Conservation (phyloP, 192 early-diverging fungal species). For the Coemansia sp. region DNA sequence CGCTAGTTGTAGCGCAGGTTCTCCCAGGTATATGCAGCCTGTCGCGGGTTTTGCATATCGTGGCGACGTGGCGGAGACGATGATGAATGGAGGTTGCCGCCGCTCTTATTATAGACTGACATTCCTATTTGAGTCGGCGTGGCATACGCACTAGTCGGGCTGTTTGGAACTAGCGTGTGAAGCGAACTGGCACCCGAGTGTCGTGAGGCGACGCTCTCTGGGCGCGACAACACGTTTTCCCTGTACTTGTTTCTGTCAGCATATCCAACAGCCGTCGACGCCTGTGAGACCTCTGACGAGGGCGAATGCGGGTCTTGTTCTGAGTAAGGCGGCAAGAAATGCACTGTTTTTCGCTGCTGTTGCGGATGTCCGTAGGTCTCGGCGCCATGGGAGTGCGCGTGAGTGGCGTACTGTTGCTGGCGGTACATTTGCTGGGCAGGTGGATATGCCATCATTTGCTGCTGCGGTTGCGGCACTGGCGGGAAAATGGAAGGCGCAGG, state of each 20-base stretch:
- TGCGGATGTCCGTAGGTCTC: not conserved
- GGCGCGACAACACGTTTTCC: slow-evolving; percentile 6
- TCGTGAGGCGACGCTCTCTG: slow-evolving; percentile 13
- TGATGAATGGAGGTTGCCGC: slow-evolving; percentile 2
- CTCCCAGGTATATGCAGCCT: slow-evolving; percentile 31
- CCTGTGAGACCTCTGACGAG: not conserved
- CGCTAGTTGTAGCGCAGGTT: slow-evolving; percentile 20
- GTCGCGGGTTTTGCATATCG: not conserved
- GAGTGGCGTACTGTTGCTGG: slow-evolving; percentile 6
- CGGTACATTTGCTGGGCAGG: not conserved
- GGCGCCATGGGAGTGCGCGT: not conserved
- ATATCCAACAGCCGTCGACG: not conserved
- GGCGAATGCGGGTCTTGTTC: not conserved
- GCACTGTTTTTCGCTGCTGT: not conserved
- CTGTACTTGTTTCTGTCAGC: not conserved
- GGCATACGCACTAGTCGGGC: slow-evolving; percentile 1
- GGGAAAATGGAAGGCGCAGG: slow-evolving; percentile 1
- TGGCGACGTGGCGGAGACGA: slow-evolving; percentile 7
- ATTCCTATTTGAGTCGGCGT: slow-evolving; percentile 2
- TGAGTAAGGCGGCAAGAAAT: slow-evolving; percentile 7
- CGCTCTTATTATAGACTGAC: not conserved
- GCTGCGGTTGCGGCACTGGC: slow-evolving; percentile 11
- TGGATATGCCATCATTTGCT: slow-evolving; percentile 3
- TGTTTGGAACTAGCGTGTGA: slow-evolving; percentile 9
- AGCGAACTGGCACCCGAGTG: slow-evolving; percentile 13